Evolutionary conservation across 495 filamentous ascomycete species (phyloP), one percentile per base, ranked within the genome.

Genomic region (Viridothelium virens): DNA sequence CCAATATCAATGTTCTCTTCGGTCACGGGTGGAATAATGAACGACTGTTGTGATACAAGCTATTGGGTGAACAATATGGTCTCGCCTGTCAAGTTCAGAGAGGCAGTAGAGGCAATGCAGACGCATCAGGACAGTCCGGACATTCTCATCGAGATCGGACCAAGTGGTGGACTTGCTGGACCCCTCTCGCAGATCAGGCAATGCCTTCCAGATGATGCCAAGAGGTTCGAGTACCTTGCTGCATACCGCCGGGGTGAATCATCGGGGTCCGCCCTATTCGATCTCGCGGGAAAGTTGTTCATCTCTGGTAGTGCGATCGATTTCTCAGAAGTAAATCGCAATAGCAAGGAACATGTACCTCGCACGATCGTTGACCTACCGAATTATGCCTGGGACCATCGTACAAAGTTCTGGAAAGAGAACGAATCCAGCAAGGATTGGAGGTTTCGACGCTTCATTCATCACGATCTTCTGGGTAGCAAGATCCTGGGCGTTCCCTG

Each of bases 381-480:
- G 18, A 46, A 46, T 38, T 63, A 63, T n/a, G 62, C 62, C 34
- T 63, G 38, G 46, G 16, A 66, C 16, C 46, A 61, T 33, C 44
- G 9, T 6, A 39, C 36, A 12, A 59, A 56, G n/a, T 39, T 36
- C 63, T 44, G 67, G 64, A 37, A 66, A 53, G 53, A 50, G 64
- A 47, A 38, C 47, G 48, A 84, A 11, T 75, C 79, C 66, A 83
- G 80, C n/a, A 71, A 77, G 16, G 34, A 64, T 1, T 83, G 84
- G 68, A 79, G 83, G 50, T 76, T 77, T 47, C 76, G 80, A 36
- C 74, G 75, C 1, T 72, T 73, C 18, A 69, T 74, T 2, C 74
- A 79, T 5, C 82, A 83, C 44, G 84, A 86, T 69, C 73, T 88
- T 0, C 75, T 89, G 1, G 87, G 86, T 0, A 72, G 76, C 9